phyloP scores from a whole-genome alignment of 306 rosid species.

The Gleditsia sinensis region DNA sequence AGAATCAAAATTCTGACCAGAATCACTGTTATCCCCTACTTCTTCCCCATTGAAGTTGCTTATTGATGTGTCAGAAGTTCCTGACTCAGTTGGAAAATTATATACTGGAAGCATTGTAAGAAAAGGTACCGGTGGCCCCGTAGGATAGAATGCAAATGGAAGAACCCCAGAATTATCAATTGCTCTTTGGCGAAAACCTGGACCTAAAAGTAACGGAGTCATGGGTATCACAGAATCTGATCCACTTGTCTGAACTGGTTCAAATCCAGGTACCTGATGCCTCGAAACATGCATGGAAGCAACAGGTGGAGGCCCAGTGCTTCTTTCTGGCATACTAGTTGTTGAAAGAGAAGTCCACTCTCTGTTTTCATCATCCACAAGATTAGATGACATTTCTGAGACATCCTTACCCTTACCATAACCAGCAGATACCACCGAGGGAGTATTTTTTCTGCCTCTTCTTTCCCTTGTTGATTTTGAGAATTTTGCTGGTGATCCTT shows the following conservation, averaged over 20 bases:
- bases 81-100: slow-evolving; percentile 61
- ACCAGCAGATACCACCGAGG: slow-evolving; percentile 43
- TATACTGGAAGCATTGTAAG: slow-evolving; percentile 68
- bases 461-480: slow-evolving; percentile 67
- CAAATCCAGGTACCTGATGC: slow-evolving; percentile 59
- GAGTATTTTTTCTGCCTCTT: slow-evolving; percentile 52
- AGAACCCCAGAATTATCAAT: slow-evolving; percentile 55
- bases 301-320: slow-evolving; percentile 42
- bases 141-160: slow-evolving; percentile 67
- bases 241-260: slow-evolving; percentile 62
- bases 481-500: slow-evolving; percentile 59
- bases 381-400: slow-evolving; percentile 60
- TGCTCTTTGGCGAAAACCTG: slow-evolving; percentile 63
- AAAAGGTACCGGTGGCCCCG: slow-evolving; percentile 87
- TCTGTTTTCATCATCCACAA: slow-evolving; percentile 54
- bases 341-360: slow-evolving; percentile 49
- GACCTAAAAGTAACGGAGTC: slow-evolving; percentile 55
- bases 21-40: slow-evolving; percentile 48
- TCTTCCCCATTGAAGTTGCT: slow-evolving; percentile 57
- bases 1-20: slow-evolving; percentile 56
- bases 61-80: slow-evolving; percentile 54
- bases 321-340: slow-evolving; percentile 54
- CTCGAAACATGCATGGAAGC: slow-evolving; percentile 47
- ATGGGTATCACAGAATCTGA: slow-evolving; percentile 57
- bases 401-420: slow-evolving; percentile 58